Base-by-base conservation (phyloP, 2,329 filamentous ascomycete genomes). In the Sarocladium brachiariae region DNA sequence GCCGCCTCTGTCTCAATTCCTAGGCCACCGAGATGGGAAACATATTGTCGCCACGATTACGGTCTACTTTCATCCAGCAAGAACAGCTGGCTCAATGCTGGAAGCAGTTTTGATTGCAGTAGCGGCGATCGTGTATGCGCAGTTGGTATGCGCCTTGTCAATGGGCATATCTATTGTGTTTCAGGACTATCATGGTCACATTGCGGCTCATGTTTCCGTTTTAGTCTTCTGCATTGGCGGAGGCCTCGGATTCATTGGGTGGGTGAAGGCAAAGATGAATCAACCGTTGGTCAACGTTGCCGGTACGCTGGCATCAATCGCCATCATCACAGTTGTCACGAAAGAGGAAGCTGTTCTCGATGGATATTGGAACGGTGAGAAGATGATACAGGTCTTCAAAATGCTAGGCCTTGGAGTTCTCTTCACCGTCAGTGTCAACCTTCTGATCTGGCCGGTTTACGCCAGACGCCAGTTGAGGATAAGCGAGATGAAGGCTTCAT, bases 21-120 rank as follows among this genome's bases (percentile, higher is more conserved):
- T 96, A 14, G 92, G 92, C 10, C 77, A 84, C 55, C 86, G 90
- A 62, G 91, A 96, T 68, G 89, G 89, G 48, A 96, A 96, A 63
- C 92, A 96, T 67, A 84, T 96, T 62, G 89, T 96, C 49, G 90
- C 90, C 27, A 96, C 92, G 2, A 82, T 96, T 52, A 95, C 89
- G 1, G 91, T 96, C 10, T 97, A 96, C 63, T 97, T 96, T 61
- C 90, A 96, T 65, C 90, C 92, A 4, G 88, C 89, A 5, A 78
- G 92, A 52, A 89, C 89, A 16, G 80, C 84, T 23, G 92, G 92
- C 1, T 93, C 87, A 57, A 96, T 96, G 89, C 78, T 89, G 52
- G 88, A 96, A 67, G 91, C 90, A 2, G 79, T 86, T 10, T 69
- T 91, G 30, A 82, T 93, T 52, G 88, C 89, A 5, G 69, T 87